A percentile compares a stretch with the other conserved stretches of the same genome.
phyloP scores from a whole-genome alignment of 1,284 basidiomycete genomes.

The Anthracocystis setariae region DNA sequence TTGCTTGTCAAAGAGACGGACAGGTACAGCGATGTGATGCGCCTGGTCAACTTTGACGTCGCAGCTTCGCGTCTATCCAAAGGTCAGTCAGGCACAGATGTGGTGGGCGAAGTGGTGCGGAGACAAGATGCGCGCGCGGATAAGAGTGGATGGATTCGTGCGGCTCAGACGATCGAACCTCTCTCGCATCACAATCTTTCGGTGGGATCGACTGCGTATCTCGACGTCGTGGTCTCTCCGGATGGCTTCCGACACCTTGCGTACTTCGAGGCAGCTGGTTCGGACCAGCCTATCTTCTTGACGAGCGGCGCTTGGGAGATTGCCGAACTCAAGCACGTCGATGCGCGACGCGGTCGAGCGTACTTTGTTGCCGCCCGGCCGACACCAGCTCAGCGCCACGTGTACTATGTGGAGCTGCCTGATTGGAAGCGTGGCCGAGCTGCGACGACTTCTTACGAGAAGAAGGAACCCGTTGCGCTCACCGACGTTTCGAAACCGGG shows the following conservation, averaged over 20 bases:
- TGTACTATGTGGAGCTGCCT: slow-evolving; percentile 72
- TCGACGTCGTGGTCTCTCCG: slow-evolving; percentile 49
- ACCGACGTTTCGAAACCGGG: slow-evolving; percentile 76
- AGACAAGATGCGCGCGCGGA: slow-evolving; percentile 76
- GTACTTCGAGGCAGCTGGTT: slow-evolving; percentile 37
- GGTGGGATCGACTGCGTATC: slow-evolving; percentile 43
- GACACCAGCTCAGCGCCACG: slow-evolving; percentile 81
- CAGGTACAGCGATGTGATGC: slow-evolving; percentile 56
- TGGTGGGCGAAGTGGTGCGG: slow-evolving; percentile 69
- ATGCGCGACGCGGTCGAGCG: slow-evolving; percentile 76
- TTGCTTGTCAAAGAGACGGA: slow-evolving; percentile 88
- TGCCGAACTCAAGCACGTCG: slow-evolving; percentile 77
- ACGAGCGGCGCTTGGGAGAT: slow-evolving; percentile 92
- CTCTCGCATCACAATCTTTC: slow-evolving; percentile 44
- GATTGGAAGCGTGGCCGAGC: slow-evolving; percentile 24
- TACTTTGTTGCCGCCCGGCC: slow-evolving; percentile 90
- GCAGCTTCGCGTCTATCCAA: background rate
- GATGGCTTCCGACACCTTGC: slow-evolving; percentile 59
- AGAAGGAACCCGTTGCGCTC: slow-evolving; percentile 72
- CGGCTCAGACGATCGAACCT: slow-evolving; percentile 42
- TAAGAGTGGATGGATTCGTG: slow-evolving; percentile 91
- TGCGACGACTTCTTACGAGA: slow-evolving; percentile 75
- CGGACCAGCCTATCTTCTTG: slow-evolving; percentile 71
- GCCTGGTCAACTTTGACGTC: slow-evolving; percentile 51
- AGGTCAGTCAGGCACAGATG: slow-evolving; percentile 27